Evolutionary conservation across 2,329 filamentous ascomycete genomes (phyloP).

Genomic region (Bipolaris victoriae): DNA sequence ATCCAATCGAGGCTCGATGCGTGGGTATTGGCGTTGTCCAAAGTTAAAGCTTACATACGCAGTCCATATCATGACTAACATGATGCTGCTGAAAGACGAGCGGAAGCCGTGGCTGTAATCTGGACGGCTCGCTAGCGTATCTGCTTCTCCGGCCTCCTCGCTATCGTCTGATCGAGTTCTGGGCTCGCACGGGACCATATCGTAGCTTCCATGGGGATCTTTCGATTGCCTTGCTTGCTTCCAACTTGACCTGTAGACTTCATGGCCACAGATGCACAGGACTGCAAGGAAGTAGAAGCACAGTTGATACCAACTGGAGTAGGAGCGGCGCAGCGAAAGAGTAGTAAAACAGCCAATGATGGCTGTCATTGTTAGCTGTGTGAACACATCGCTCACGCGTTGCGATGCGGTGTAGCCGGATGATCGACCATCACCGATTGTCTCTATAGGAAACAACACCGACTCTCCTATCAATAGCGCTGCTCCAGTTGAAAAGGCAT

Average conservation of each 20-base stretch:
- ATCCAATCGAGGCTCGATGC: conserved; percentile 21
- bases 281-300: conserved; percentile 25
- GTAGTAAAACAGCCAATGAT: conserved; percentile 23
- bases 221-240: background rate
- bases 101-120: conserved; percentile 4
- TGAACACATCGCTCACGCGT: conserved; percentile 10
- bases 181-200: conserved; percentile 3
- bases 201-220: conserved; percentile 3
- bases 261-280: conserved; percentile 12
- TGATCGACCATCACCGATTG: background rate
- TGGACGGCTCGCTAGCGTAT: background rate
- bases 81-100: conserved; percentile 10
- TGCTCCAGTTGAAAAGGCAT: conserved; percentile 20
- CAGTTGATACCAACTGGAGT: conserved; percentile 24
- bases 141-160: conserved; percentile 4
- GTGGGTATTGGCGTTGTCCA: conserved; percentile 14
- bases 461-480: conserved; percentile 27
- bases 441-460: conserved; percentile 22
- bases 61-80: conserved; percentile 24
- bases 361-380: conserved; percentile 19
- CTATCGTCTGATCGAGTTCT: conserved; percentile 6
- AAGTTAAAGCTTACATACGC: conserved; percentile 29
- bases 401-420: background rate
- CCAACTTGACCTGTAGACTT: conserved; percentile 3
- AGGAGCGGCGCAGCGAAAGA: conserved; percentile 29